These are phyloP conservation scores for Colletotrichum euphorbiae DNA, from an alignment of 2,329 filamentous ascomycete genomes.

Conservation along the genomic window DNA sequence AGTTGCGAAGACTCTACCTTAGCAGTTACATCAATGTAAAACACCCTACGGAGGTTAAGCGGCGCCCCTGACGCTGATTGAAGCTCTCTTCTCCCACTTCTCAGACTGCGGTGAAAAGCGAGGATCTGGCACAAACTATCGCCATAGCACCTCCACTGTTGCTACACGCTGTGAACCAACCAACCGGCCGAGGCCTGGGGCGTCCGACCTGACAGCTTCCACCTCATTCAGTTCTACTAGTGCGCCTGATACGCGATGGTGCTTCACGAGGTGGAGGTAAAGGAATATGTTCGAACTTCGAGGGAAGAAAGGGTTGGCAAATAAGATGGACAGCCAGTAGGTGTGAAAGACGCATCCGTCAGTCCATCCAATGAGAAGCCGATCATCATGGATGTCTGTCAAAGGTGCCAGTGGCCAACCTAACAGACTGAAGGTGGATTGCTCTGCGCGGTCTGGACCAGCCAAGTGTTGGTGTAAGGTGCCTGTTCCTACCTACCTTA, in stretches of 20 bases:
- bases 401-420: no score
- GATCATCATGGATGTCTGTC: no score
- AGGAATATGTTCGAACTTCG: not conserved
- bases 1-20: not conserved
- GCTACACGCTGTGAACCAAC: slow-evolving; percentile 36
- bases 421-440: no score
- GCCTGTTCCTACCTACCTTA: no score
- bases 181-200: slow-evolving; percentile 7
- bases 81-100: not conserved
- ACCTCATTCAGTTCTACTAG: slow-evolving; percentile 16
- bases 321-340: not conserved
- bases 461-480: no score
- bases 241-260: slow-evolving; percentile 29
- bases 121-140: slow-evolving; percentile 12
- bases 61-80: slow-evolving; percentile 36
- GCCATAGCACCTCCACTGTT: slow-evolving; percentile 32
- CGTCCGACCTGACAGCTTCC: slow-evolving; percentile 17
- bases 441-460: no score
- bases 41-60: slow-evolving; percentile 49
- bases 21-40: slow-evolving; percentile 50
- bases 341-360: not conserved
- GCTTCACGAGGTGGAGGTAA: slow-evolving; percentile 31
- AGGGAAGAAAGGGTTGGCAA: not conserved
- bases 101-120: no score
- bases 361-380: not conserved